A percentile compares a stretch with the other conserved stretches of the same genome.
These are phyloP conservation scores for Nitzschia sp. DNA, from an alignment of 108 stramenopile species.

Conservation along the genomic window DNA sequence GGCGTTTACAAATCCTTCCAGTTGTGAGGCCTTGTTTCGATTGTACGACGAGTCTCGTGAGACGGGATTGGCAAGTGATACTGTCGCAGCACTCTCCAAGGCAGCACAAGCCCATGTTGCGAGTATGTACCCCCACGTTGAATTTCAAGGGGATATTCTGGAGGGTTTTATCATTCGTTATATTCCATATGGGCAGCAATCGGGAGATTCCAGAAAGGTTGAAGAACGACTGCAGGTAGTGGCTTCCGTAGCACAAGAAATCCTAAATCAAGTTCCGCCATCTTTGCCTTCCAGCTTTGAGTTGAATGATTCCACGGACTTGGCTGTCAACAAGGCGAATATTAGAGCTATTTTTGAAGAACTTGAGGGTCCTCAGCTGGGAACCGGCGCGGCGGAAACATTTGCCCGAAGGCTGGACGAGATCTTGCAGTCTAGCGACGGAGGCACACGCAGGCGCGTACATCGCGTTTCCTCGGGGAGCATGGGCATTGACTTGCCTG, in stretches of 20 bases:
- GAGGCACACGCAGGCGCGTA: constrained; percentile 7
- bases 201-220: constrained; percentile 13
- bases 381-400: not conserved
- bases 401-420: constrained; percentile 3
- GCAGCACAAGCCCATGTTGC: constrained; percentile 44
- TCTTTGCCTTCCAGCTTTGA: constrained; percentile 13
- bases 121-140: constrained; percentile 68
- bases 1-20: constrained; percentile 48
- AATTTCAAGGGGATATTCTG: constrained; percentile 77
- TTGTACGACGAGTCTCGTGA: constrained; percentile 67
- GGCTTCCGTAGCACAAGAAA: constrained; percentile 25
- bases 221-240: constrained; percentile 30
- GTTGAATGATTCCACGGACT: not conserved
- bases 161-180: constrained; percentile 86
- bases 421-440: not conserved
- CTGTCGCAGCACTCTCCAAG: constrained; percentile 44
- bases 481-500: constrained; percentile 26
- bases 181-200: constrained; percentile 34
- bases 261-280: constrained; percentile 42
- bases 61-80: constrained; percentile 60
- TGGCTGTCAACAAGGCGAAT: not conserved
- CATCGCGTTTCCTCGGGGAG: not conserved
- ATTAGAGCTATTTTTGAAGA: constrained; percentile 7
- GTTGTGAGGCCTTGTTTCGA: constrained; percentile 51
- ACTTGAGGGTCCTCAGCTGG: not conserved